Evolutionary conservation across 257 asterid genomes (phyloP).

Genomic region (Nicotiana attenuata): DNA sequence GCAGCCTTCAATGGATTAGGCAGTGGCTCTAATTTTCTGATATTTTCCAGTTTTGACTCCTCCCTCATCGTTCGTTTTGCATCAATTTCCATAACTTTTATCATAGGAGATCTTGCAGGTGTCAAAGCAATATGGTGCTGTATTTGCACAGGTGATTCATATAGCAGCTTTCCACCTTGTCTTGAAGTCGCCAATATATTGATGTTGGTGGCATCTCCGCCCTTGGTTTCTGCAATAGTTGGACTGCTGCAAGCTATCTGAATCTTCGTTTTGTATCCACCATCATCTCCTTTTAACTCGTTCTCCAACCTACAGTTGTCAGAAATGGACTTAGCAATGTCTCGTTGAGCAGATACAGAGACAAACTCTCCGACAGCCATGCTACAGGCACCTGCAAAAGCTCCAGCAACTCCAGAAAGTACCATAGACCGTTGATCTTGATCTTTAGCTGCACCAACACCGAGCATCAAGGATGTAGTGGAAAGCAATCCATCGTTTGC

Average conservation of each 20-base stretch:
- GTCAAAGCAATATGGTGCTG: conserved; percentile 5
- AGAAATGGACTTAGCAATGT: conserved; percentile 27
- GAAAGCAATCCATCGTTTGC: conserved; percentile 63
- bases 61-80: background rate
- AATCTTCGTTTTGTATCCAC: background rate
- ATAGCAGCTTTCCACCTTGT: background rate
- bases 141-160: background rate
- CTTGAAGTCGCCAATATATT: background rate
- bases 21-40: conserved; percentile 6
- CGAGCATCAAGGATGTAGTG: conserved; percentile 55
- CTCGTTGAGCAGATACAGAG: conserved; percentile 60
- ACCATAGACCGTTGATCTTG: conserved; percentile 38
- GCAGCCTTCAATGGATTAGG: conserved; percentile 54
- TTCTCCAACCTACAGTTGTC: background rate
- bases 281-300: background rate
- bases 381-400: conserved; percentile 66
- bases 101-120: conserved; percentile 32
- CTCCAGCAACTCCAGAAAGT: conserved; percentile 53
- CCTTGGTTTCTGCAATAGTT: background rate
- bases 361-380: conserved; percentile 67
- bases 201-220: background rate
- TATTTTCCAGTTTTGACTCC: background rate
- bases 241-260: background rate
- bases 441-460: conserved; percentile 58
- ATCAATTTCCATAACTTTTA: conserved; percentile 24